These are phyloP conservation scores for Macrolepiota fuliginosa DNA, from an alignment of 768 basidiomycete species.

Conservation along the genomic window DNA sequence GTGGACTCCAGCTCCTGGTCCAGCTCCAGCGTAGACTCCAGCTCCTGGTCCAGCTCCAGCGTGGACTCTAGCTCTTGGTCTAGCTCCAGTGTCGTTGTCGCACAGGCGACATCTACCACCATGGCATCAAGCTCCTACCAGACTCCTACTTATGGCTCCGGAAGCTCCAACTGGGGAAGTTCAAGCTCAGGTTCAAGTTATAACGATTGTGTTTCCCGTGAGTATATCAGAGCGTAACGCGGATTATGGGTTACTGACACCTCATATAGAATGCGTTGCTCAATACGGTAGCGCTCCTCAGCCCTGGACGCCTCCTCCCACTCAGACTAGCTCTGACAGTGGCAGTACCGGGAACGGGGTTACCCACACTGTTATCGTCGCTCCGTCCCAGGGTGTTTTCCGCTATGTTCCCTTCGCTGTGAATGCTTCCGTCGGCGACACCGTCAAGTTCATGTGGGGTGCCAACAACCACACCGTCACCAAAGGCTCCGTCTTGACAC, in stretches of 20 bases:
- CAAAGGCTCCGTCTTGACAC: conserved; percentile 61
- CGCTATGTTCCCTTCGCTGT: conserved; percentile 74
- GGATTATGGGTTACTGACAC: background rate
- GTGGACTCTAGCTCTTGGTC: conserved; percentile 1
- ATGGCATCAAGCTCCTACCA: conserved; percentile 20
- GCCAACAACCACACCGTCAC: conserved; percentile 84
- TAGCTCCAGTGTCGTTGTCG: background rate
- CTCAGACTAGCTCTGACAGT: conserved; percentile 29
- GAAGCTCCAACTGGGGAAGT: conserved; percentile 53
- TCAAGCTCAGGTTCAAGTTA: conserved; percentile 47
- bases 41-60: conserved; percentile 7
- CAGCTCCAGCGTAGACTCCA: conserved; percentile 11
- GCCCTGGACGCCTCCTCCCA: conserved; percentile 33
- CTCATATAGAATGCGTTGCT: conserved; percentile 58
- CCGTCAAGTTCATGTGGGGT: conserved; percentile 73
- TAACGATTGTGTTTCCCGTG: conserved; percentile 69
- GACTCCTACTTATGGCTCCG: conserved; percentile 59
- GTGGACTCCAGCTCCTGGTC: conserved; percentile 4
- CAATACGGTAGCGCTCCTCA: conserved; percentile 44
- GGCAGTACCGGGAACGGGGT: conserved; percentile 42
- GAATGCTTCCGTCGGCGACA: conserved; percentile 77
- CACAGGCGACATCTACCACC: conserved; percentile 16
- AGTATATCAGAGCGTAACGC: conserved; percentile 22
- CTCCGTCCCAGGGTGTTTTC: conserved; percentile 72
- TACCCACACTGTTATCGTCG: conserved; percentile 77